These are phyloP conservation scores for Leishmania amazonensis DNA, from an alignment of 208 protist genomes.

Conservation along the genomic window DNA sequence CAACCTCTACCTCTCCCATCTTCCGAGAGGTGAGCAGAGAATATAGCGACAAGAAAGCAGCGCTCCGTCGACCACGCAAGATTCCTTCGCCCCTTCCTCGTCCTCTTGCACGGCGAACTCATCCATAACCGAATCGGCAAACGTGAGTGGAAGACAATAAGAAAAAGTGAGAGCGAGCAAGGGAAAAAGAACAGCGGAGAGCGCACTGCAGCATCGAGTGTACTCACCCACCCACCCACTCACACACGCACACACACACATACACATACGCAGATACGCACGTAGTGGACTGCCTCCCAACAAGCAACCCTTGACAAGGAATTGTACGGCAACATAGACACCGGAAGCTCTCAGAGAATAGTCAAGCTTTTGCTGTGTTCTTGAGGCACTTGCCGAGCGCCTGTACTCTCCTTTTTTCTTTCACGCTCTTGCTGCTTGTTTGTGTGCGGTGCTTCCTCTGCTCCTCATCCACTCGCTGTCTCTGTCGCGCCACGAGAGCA, in stretches of 20 bases:
- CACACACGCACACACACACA: background rate
- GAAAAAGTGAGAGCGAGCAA: background rate
- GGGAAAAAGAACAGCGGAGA: background rate
- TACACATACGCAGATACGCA: background rate
- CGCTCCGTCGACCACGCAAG: background rate
- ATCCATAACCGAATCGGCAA: background rate
- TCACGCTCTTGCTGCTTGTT: background rate
- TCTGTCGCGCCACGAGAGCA: background rate
- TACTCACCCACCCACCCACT: background rate
- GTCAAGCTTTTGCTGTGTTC: background rate
- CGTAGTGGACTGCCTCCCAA: background rate
- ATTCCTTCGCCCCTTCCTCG: background rate
- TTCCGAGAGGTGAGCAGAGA: background rate
- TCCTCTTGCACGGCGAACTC: background rate
- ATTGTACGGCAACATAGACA: background rate
- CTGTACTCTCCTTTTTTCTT: constrained; percentile 6
- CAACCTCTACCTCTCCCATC: background rate
- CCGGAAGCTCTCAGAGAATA: background rate
- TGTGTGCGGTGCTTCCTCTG: constrained; percentile 5
- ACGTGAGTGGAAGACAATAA: background rate
- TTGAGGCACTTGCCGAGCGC: background rate
- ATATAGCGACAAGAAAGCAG: background rate
- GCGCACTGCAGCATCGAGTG: too few species aligned
- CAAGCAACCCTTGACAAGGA: background rate
- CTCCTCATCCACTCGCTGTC: background rate